Evolutionary conservation across 441 rosid species (phyloP).

Genomic region (Populus hybrid): DNA sequence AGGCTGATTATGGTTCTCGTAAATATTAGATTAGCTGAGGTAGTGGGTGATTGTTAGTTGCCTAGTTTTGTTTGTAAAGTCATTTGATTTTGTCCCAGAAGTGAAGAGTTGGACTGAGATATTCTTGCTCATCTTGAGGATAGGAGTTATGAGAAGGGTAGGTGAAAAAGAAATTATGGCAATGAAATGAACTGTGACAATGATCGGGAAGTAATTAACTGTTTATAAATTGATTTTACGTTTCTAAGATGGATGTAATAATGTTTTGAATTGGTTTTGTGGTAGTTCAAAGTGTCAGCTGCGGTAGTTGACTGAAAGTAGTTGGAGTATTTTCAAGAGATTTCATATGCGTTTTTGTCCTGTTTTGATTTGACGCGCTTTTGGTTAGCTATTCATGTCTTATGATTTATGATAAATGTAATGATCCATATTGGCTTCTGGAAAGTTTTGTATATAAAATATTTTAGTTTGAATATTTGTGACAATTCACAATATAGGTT

Average conservation of each 20-base stretch:
- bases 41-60: neutral
- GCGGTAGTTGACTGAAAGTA: too few relatives aligned
- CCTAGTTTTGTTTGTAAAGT: neutral
- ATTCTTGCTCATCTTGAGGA: too few relatives aligned
- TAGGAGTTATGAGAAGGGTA: neutral
- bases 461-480: neutral
- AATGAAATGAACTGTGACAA: neutral
- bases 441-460: neutral
- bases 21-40: neutral
- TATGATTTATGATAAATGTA: neutral
- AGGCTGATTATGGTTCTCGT: neutral
- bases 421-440: neutral
- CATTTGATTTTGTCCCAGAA: neutral
- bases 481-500: neutral
- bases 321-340: neutral
- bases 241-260: too few relatives aligned
- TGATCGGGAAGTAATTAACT: too few relatives aligned
- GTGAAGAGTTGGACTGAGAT: too few relatives aligned
- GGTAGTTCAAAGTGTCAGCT: too few relatives aligned
- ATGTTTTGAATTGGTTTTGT: too few relatives aligned
- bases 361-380: neutral
- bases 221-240: too few relatives aligned
- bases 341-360: neutral
- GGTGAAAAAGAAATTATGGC: neutral
- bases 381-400: neutral